These are phyloP conservation scores for Multifurca ochricompacta DNA, from an alignment of 768 basidiomycete genomes.

Conservation along the genomic window DNA sequence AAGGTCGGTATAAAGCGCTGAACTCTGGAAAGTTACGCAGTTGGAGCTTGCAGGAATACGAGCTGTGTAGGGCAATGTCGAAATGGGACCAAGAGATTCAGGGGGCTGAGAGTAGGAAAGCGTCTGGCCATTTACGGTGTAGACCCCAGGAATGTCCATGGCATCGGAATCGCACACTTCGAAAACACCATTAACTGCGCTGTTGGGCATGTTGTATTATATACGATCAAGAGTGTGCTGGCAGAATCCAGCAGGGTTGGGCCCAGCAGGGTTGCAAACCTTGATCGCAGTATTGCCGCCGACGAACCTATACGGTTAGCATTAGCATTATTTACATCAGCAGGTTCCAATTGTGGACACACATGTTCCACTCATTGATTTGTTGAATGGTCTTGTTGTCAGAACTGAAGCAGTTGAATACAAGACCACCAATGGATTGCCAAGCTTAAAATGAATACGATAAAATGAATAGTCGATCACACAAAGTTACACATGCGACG, in stretches of 20 bases:
- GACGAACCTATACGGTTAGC: constrained; percentile 49
- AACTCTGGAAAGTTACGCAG: constrained; percentile 34
- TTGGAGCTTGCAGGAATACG: constrained; percentile 35
- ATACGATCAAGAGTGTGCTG: constrained; percentile 70
- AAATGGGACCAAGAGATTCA: constrained; percentile 39
- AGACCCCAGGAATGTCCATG: constrained; percentile 51
- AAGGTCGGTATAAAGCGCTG: constrained; percentile 30
- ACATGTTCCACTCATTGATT: constrained; percentile 64
- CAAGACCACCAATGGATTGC: constrained; percentile 74
- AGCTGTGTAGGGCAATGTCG: constrained; percentile 38
- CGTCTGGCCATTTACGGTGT: constrained; percentile 34
- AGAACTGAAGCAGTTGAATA: constrained; percentile 47
- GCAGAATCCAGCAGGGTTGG: constrained; percentile 49
- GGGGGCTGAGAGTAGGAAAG: constrained; percentile 41
- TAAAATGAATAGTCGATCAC: background rate
- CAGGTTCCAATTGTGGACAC: constrained; percentile 24
- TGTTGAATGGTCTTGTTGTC: constrained; percentile 42
- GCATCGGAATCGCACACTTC: constrained; percentile 60
- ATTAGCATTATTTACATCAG: background rate
- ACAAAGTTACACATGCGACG: constrained; percentile 13
- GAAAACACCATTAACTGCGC: constrained; percentile 51
- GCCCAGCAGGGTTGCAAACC: constrained; percentile 51
- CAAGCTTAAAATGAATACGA: constrained; percentile 37
- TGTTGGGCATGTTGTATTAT: constrained; percentile 61
- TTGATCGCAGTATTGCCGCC: constrained; percentile 59